Evolutionary conservation across 148 eudicot species (phyloP).

Genomic region (Rhododendron griersonianum): DNA sequence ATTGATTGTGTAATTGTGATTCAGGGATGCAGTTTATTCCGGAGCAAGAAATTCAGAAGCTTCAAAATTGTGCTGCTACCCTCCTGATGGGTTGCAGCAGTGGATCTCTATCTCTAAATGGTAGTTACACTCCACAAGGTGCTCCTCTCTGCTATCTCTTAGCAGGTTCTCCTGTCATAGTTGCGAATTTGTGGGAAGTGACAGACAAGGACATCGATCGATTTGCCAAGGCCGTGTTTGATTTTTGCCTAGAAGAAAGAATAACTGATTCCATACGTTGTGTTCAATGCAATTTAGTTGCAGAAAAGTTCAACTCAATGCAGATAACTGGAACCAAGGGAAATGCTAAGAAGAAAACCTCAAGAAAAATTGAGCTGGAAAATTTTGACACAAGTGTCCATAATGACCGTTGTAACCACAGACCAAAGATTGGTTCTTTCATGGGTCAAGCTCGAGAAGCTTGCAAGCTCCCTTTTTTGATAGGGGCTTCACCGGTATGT

Average conservation of each 20-base stretch:
- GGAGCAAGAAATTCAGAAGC: conserved; percentile 58
- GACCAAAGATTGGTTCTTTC: conserved; percentile 67
- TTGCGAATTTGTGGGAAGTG: conserved; percentile 96
- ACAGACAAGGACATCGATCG: conserved; percentile 94
- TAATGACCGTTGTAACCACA: conserved; percentile 47
- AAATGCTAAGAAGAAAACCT: conserved; percentile 38
- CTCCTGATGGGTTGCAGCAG: conserved; percentile 94
- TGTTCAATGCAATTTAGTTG: conserved; percentile 50
- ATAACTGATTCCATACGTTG: conserved; percentile 39
- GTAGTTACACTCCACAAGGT: conserved; percentile 67
- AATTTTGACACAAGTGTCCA: conserved; percentile 3
- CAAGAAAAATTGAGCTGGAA: conserved; percentile 28
- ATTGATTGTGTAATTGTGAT: background rate
- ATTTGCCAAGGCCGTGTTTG: conserved; percentile 74
- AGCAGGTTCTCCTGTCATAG: conserved; percentile 85
- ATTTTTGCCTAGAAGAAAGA: conserved; percentile 70
- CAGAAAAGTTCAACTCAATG: conserved; percentile 46
- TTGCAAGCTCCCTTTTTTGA: conserved; percentile 63
- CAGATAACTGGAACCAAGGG: conserved; percentile 31
- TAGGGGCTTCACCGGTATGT: conserved; percentile 94
- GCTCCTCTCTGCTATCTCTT: conserved; percentile 66
- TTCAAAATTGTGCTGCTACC: conserved; percentile 69
- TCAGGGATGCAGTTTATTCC: conserved; percentile 81
- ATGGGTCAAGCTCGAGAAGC: conserved; percentile 78
- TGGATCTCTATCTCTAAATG: conserved; percentile 56